Evolutionary conservation across 192 early-diverging fungal genomes (phyloP), one percentile per base, ranked within the genome.

Genomic region (Dissophora globulifera): DNA sequence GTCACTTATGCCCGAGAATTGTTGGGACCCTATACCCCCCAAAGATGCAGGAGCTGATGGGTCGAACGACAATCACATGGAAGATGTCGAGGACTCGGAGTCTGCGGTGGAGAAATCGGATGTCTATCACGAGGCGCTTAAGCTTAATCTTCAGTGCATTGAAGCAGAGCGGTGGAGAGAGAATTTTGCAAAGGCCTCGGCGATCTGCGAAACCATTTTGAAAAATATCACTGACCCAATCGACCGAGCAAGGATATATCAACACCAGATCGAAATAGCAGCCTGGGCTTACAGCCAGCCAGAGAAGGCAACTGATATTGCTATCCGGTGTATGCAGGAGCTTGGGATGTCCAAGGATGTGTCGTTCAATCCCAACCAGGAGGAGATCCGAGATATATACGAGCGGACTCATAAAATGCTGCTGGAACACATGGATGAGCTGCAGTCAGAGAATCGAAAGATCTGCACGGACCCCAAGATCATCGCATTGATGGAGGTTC

Each of bases 91-190:
- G 3, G 56, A 47, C 10, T 19, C 19, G 32, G 25, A 40, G 27
- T n/a, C 19, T 2, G 16, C 16, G 23, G 4, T 23, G 20, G 23
- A 19, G 4, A 64, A 64, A 26, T 38, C 58, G 2, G 22, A 40
- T 0, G 42, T 76, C 3, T 76, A 76, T 47, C 45, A 27, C 17
- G 72, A 76, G 17, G 63, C 72, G 12, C 50, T 67, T 25, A 76
- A 67, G 20, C 50, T 76, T 17, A 58, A 76, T 32, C 45, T 76
- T 0, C 63, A 67, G 46, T 66, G 62, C 35, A 62, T 67, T 16
- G 72, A 76, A 12, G 72, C 72, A 10, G 63, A 76, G 26, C 30
- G 72, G 4, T 76, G 72, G 72, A 30, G 51, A 0, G 63, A 76
- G 29, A 53, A 50, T 33, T 76, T 76, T 27, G 64, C 66, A 5